These are phyloP conservation scores for Cercospora zeina DNA, from an alignment of 2,329 filamentous ascomycete species.

Conservation along the genomic window DNA sequence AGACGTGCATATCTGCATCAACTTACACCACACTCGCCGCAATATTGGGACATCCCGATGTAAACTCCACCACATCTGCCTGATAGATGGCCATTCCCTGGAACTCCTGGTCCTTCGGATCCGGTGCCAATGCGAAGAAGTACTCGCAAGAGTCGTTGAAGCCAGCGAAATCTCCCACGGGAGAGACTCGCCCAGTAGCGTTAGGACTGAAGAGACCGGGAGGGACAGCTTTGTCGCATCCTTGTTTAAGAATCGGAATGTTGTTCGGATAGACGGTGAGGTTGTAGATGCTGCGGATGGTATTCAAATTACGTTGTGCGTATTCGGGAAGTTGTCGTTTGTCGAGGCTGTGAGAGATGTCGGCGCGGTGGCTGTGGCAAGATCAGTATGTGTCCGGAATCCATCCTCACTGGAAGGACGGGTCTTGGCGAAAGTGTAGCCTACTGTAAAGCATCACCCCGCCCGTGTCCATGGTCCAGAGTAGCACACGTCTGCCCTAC, in stretches of 20 bases:
- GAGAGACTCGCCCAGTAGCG: conserved; percentile 45
- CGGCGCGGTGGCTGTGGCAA: not conserved
- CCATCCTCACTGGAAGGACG: no score
- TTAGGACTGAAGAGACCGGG: conserved; percentile 44
- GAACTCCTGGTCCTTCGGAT: conserved; percentile 31
- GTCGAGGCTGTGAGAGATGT: not conserved
- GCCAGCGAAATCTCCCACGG: conserved; percentile 47
- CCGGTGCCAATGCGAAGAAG: conserved; percentile 48
- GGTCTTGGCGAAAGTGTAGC: not conserved
- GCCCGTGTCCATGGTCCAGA: not conserved
- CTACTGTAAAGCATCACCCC: not conserved
- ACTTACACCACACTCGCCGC: conserved; percentile 28
- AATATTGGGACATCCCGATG: conserved; percentile 26
- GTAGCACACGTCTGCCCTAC: not conserved
- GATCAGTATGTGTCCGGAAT: not conserved
- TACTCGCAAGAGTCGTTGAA: conserved; percentile 50
- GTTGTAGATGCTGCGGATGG: conserved; percentile 16
- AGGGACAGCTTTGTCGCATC: conserved; percentile 41
- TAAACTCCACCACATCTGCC: conserved; percentile 32
- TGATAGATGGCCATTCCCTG: conserved; percentile 32
- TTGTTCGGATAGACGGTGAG: conserved; percentile 43
- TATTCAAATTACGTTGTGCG: conserved; percentile 18
- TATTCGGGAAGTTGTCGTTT: conserved; percentile 18
- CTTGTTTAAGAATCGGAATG: conserved; percentile 42
- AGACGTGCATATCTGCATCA: no score